phyloP scores from a whole-genome alignment of 176 grass and related monocot genomes.

The Hyparrhenia diplandra region DNA sequence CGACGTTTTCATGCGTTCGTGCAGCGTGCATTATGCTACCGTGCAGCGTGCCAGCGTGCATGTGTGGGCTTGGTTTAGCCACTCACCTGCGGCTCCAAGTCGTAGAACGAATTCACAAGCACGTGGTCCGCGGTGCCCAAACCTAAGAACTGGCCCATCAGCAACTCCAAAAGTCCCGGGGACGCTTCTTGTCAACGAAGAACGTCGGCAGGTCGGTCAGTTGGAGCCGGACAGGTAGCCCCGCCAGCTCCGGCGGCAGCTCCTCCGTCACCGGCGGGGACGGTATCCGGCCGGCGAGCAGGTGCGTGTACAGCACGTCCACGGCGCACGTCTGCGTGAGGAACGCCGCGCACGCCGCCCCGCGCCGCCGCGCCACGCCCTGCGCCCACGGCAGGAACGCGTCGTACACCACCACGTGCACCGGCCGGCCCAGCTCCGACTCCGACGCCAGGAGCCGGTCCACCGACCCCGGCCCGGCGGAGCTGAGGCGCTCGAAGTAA shows the following conservation, averaged over 20 bases:
- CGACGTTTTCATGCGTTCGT: not conserved
- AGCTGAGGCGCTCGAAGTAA: constrained; percentile 44
- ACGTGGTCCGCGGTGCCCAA: constrained; percentile 51
- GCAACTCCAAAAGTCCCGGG: constrained; percentile 20
- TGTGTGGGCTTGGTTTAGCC: not conserved
- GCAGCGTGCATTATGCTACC: not conserved
- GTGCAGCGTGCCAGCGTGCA: too few relatives aligned
- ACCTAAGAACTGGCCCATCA: constrained; percentile 45
- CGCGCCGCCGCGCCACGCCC: constrained; percentile 27
- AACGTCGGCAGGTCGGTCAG: constrained; percentile 51
- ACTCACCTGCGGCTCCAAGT: constrained; percentile 53
- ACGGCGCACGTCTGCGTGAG: constrained; percentile 62
- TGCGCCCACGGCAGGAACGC: constrained; percentile 59
- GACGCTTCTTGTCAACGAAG: not conserved
- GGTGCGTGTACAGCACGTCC: constrained; percentile 49
- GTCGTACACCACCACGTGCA: constrained; percentile 62
- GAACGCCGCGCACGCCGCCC: constrained; percentile 36
- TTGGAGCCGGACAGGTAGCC: constrained; percentile 25
- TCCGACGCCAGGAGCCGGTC: constrained; percentile 44
- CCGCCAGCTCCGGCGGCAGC: constrained; percentile 26
- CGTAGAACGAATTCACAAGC: constrained; percentile 69
- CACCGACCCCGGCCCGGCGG: constrained; percentile 38
- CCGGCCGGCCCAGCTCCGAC: constrained; percentile 34
- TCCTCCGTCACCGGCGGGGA: constrained; percentile 7
- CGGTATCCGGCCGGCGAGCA: constrained; percentile 22